Evolutionary conservation across 352 stramenopile genomes (phyloP).

Genomic region (Pythium brassicae): DNA sequence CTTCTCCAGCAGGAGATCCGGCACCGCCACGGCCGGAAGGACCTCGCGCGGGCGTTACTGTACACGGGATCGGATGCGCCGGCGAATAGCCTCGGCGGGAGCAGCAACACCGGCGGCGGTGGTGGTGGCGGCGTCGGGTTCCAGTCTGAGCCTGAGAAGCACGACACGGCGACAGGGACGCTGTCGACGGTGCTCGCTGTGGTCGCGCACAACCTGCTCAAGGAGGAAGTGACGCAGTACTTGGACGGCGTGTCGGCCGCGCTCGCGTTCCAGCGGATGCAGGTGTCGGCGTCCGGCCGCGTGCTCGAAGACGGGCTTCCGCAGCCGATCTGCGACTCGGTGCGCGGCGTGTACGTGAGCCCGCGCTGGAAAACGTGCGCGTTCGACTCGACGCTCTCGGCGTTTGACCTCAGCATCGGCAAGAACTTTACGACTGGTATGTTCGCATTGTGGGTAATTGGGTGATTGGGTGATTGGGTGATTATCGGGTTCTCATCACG

Average conservation of each 20-base stretch:
- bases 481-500: neutral
- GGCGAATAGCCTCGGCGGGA: neutral
- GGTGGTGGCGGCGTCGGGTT: neutral
- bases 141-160: conserved; percentile 35
- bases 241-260: conserved; percentile 64
- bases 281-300: conserved; percentile 48
- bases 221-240: conserved; percentile 66
- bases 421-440: conserved; percentile 79
- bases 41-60: conserved; percentile 57
- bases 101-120: neutral
- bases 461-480: too few species aligned
- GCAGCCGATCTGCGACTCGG: conserved; percentile 81
- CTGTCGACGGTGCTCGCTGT: conserved; percentile 58
- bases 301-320: conserved; percentile 74
- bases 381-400: conserved; percentile 69
- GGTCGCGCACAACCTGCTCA: conserved; percentile 75
- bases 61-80: conserved; percentile 29
- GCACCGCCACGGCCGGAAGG: conserved; percentile 63
- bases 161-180: conserved; percentile 33
- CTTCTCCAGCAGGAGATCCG: conserved; percentile 83
- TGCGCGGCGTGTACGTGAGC: conserved; percentile 71
- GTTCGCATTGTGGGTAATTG: neutral
- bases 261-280: conserved; percentile 56
- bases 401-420: conserved; percentile 77
- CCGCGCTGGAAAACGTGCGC: conserved; percentile 80